Conservation (phyloP, 768 basidiomycete genomes). For the Kondoa subrosea region DNA sequence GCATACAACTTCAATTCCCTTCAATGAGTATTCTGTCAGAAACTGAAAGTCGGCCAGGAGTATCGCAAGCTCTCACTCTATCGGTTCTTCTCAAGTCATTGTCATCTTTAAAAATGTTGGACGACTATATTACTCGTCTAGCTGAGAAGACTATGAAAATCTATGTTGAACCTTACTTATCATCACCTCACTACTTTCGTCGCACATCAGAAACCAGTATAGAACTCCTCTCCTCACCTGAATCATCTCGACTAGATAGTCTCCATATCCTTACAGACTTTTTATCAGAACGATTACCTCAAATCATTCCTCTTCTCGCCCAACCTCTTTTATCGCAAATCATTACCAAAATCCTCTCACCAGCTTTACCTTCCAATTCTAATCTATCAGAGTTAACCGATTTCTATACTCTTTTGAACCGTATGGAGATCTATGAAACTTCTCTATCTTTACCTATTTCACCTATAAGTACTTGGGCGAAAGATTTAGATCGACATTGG, state of each 20-base stretch:
- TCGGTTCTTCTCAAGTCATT: neutral
- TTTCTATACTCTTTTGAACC: neutral
- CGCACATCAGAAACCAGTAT: neutral
- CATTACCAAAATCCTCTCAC: neutral
- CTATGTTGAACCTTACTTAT: neutral
- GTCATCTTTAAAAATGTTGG: neutral
- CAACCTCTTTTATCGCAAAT: neutral
- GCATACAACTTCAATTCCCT: neutral
- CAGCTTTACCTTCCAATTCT: neutral
- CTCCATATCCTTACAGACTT: neutral
- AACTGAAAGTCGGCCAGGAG: neutral
- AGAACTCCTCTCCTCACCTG: neutral
- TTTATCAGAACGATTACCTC: neutral
- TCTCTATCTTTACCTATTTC: neutral
- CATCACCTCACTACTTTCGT: neutral
- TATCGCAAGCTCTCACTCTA: neutral
- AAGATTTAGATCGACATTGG: neutral
- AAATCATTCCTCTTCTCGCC: neutral
- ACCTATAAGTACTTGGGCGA: neutral
- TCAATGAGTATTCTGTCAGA: neutral
- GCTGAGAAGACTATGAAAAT: neutral
- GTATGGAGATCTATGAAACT: neutral
- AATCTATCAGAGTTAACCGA: neutral
- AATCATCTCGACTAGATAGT: neutral
- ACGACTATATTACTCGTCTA: too few relatives aligned